These are phyloP conservation scores for Sclerotinia glacialis DNA, from an alignment of 2,329 filamentous ascomycete genomes.

Conservation along the genomic window DNA sequence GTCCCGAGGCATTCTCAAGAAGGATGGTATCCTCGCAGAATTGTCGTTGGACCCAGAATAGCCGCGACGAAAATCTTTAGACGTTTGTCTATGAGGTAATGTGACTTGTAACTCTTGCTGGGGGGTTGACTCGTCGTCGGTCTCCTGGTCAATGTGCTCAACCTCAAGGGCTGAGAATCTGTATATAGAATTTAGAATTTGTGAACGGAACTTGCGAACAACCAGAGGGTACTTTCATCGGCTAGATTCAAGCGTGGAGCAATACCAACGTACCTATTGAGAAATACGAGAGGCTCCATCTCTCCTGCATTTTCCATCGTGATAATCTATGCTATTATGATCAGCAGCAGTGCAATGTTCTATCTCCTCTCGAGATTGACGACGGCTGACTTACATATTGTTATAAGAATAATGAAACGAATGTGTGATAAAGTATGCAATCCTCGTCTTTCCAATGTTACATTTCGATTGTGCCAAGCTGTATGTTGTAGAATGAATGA, in stretches of 20 bases:
- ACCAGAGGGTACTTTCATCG: accelerated
- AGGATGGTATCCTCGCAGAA: neutral
- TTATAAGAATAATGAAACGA: neutral
- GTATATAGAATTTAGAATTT: too few relatives aligned
- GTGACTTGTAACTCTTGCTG: neutral
- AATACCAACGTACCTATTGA: neutral
- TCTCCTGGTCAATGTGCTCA: neutral
- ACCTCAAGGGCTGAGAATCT: neutral
- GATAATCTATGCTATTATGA: neutral
- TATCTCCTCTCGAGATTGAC: neutral
- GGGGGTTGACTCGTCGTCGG: neutral
- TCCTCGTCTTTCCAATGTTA: neutral
- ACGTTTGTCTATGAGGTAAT: neutral
- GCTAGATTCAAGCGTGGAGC: too few relatives aligned
- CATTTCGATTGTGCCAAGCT: neutral
- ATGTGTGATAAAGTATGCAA: neutral
- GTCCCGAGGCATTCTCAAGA: neutral
- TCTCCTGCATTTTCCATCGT: neutral
- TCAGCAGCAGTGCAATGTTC: neutral
- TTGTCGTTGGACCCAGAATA: neutral
- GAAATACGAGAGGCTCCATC: neutral
- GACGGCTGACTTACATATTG: neutral
- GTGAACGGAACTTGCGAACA: accelerated
- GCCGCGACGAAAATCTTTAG: too few relatives aligned
- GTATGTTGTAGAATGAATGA: neutral